These are phyloP conservation scores for Hypomyces rosellus DNA, from an alignment of 2,329 filamentous ascomycete genomes.

Conservation along the genomic window DNA sequence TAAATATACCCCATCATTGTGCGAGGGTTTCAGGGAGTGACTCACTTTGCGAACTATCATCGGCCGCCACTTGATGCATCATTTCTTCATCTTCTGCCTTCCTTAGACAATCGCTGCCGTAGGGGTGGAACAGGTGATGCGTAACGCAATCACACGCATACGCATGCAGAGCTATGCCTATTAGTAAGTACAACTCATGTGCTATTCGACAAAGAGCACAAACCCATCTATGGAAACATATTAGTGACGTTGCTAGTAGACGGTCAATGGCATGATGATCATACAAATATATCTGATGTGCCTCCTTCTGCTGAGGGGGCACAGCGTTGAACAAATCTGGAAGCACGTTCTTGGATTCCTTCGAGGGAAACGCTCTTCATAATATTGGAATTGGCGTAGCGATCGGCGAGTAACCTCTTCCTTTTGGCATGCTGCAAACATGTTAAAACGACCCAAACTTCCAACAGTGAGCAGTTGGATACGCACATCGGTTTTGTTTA, in stretches of 20 bases:
- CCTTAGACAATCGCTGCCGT: slow-evolving; percentile 55
- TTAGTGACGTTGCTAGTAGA: slow-evolving; percentile 9
- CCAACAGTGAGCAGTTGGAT: not conserved
- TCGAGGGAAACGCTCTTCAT: slow-evolving; percentile 48
- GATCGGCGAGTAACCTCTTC: slow-evolving; percentile 57
- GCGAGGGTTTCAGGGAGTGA: not conserved
- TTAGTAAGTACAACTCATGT: slow-evolving; percentile 14
- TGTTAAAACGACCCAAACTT: slow-evolving; percentile 1
- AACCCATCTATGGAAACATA: slow-evolving; percentile 23
- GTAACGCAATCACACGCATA: slow-evolving; percentile 65
- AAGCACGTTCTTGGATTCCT: slow-evolving; percentile 52
- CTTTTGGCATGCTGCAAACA: slow-evolving; percentile 52
- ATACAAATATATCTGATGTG: slow-evolving; percentile 57
- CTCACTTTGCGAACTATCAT: slow-evolving; percentile 61
- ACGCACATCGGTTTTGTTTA: slow-evolving; percentile 48
- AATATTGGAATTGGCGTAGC: slow-evolving; percentile 64
- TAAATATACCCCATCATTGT: not conserved
- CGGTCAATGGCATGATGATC: slow-evolving; percentile 9
- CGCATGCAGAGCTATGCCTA: slow-evolving; percentile 44
- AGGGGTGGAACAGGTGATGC: slow-evolving; percentile 62
- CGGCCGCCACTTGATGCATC: slow-evolving; percentile 63
- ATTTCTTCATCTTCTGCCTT: slow-evolving; percentile 52
- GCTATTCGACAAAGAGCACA: slow-evolving; percentile 6
- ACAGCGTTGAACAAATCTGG: slow-evolving; percentile 49
- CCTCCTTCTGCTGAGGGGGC: slow-evolving; percentile 31